Evolutionary conservation across 257 asterid genomes (phyloP).

Genomic region (Przewalskia tangutica): DNA sequence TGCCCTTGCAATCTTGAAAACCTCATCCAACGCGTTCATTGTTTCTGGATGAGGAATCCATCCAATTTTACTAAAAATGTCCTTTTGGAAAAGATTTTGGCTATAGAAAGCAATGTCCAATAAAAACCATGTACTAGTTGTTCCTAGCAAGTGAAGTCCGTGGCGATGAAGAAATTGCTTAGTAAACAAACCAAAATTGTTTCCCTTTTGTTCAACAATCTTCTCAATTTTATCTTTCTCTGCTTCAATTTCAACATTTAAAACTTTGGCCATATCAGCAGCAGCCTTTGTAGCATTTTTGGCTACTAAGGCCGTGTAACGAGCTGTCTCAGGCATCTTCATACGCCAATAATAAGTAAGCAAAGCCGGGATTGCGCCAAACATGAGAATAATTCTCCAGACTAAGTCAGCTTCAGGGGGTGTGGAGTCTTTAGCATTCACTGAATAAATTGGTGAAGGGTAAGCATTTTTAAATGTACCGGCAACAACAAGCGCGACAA

Average conservation of each 20-base stretch:
- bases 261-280: conserved; percentile 40
- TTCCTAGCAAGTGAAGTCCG: conserved; percentile 41
- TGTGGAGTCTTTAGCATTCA: conserved; percentile 7
- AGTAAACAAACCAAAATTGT: conserved; percentile 28
- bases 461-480: conserved; percentile 22
- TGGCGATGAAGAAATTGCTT: conserved; percentile 26
- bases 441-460: conserved; percentile 22
- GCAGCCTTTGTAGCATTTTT: conserved; percentile 40
- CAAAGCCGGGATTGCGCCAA: conserved; percentile 49
- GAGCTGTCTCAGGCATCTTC: conserved; percentile 65
- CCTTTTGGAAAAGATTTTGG: conserved; percentile 43
- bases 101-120: conserved; percentile 46
- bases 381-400: conserved; percentile 38
- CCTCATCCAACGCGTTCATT: conserved; percentile 44
- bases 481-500: conserved; percentile 24
- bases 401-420: conserved; percentile 26
- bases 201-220: neutral
- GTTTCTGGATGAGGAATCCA: conserved; percentile 44
- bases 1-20: conserved; percentile 33
- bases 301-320: conserved; percentile 48
- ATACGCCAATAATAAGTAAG: conserved; percentile 51
- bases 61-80: conserved; percentile 31
- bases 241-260: conserved; percentile 31
- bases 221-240: conserved; percentile 14
- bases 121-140: conserved; percentile 41